Evolutionary conservation across 116 monocot genomes (phyloP).

Genomic region (Posidonia oceanica): DNA sequence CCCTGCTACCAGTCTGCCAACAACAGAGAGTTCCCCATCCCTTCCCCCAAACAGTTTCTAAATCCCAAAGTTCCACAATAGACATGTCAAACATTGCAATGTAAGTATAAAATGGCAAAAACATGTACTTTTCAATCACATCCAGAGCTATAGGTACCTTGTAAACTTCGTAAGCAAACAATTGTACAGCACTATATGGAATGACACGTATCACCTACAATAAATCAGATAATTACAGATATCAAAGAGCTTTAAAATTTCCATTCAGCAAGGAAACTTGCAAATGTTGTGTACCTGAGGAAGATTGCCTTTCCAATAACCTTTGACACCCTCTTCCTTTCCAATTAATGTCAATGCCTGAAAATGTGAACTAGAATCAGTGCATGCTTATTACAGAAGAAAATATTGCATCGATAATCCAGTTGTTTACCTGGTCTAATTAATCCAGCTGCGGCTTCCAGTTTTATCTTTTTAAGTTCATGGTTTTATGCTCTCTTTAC

Average conservation of each 20-base stretch:
- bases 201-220: constrained; percentile 86
- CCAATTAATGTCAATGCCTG: constrained; percentile 66
- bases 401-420: too few species aligned
- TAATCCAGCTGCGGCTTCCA: too few species aligned
- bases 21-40: constrained; percentile 75
- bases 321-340: constrained; percentile 74
- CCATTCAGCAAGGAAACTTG: background rate
- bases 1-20: constrained; percentile 85
- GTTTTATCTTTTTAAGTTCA: too few species aligned
- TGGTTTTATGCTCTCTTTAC: too few species aligned
- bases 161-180: constrained; percentile 90
- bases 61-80: background rate
- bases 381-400: background rate
- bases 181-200: constrained; percentile 91
- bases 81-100: background rate
- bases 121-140: background rate
- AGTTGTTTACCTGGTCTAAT: too few species aligned
- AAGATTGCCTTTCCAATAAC: constrained; percentile 98
- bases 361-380: background rate
- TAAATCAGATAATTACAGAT: background rate
- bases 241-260: constrained; percentile 2
- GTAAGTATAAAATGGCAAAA: background rate
- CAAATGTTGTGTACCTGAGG: constrained; percentile 49
- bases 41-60: constrained; percentile 75
- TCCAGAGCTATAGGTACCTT: constrained; percentile 35